These are phyloP conservation scores for Litchi chinensis DNA, from an alignment of 345 rosid species.

Conservation along the genomic window DNA sequence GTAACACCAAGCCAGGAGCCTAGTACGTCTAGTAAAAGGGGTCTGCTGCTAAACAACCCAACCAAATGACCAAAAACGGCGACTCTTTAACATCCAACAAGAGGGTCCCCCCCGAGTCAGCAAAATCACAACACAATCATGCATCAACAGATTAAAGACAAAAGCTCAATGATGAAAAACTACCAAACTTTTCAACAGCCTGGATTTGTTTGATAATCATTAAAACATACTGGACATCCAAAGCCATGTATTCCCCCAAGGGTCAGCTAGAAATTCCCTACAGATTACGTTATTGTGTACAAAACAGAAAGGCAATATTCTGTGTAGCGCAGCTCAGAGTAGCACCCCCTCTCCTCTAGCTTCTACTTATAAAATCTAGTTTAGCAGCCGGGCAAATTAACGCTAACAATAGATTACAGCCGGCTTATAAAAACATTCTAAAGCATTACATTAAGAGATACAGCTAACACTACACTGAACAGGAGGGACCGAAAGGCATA, in stretches of 20 bases:
- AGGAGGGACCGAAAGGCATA: background rate
- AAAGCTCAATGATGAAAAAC: background rate
- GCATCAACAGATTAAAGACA: background rate
- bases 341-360: conserved; percentile 23
- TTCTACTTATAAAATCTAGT: conserved; percentile 23
- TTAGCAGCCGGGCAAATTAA: conserved; percentile 21
- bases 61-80: background rate
- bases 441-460: conserved; percentile 21
- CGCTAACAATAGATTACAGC: conserved; percentile 31
- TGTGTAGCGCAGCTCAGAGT: conserved; percentile 19
- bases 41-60: background rate
- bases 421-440: conserved; percentile 21
- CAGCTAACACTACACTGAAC: background rate
- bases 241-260: conserved; percentile 1
- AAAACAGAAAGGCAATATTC: conserved; percentile 16
- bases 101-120: background rate
- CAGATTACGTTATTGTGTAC: conserved; percentile 28
- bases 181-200: background rate
- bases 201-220: background rate
- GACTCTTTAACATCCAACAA: background rate
- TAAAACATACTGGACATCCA: background rate
- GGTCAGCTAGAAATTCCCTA: conserved; percentile 25
- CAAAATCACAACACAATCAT: background rate
- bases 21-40: too few species aligned
- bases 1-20: background rate